Evolutionary conservation across 495 filamentous ascomycete species (phyloP), one percentile per base, ranked within the genome.

Genomic region (Aspergillus baeticus): DNA sequence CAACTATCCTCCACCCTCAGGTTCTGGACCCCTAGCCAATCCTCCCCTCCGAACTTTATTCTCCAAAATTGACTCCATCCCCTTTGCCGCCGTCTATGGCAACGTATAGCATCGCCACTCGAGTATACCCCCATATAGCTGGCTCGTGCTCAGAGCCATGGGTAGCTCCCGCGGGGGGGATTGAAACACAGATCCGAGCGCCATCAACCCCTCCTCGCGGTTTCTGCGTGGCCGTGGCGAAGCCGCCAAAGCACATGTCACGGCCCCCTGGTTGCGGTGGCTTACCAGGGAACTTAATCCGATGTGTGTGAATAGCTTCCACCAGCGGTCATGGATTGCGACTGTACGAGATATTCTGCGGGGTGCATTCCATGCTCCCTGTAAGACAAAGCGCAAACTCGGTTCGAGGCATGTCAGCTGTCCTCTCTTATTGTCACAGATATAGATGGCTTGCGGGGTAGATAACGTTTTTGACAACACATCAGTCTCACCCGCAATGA

Each of bases 121-220:
- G 29, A 22, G 26, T 22, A 44, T 17, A 10, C 11, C 26, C 39
- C 38, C 36, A 34, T 29, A 17, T 39, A 20, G 41, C 11, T 46
- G 42, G 41, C 20, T 18, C 13, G 20, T 5, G 52, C 20, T 17
- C 42, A 18, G 21, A 49, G 41, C 37, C 36, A 10, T 37, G 17
- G 44, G 21, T 55, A 49, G 53, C 52, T 43, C 43, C 22, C 34
- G 38, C 14, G 38, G 31, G 53, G 42, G 43, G 53, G 35, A 45
- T 20, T 31, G 20, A 55, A 42, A 52, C 36, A 47, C 52, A 46
- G 52, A 55, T 55, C 53, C 22, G 53, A 55, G 53, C 53, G 53
- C 53, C 43, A 48, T 55, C 53, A 48, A 42, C 53, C 44, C 53
- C 53, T 48, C 43, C 36, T 42, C 36, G 42, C 17, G 35, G 14